These are phyloP conservation scores for Phyllosticta citriasiana DNA, from an alignment of 2,329 filamentous ascomycete genomes.

Conservation along the genomic window DNA sequence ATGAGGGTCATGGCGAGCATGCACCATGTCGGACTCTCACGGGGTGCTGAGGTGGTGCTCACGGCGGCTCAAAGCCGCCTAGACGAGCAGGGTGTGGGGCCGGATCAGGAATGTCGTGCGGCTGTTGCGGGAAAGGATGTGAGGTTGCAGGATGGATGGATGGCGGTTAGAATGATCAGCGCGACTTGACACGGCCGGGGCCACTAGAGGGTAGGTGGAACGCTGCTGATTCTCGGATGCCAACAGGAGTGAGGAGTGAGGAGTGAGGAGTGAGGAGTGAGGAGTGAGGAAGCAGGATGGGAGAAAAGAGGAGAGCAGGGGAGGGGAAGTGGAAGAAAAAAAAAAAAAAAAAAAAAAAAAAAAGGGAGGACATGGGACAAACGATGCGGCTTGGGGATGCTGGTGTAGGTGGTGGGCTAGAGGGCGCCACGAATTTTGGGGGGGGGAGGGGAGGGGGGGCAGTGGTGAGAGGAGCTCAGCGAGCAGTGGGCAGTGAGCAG, in stretches of 20 bases:
- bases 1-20: slow-evolving; percentile 3
- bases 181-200: not conserved
- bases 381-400: not conserved
- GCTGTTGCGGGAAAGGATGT: not conserved
- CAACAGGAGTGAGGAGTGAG: not conserved
- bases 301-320: not conserved
- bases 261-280: not conserved
- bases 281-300: not conserved
- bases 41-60: not conserved
- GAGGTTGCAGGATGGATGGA: slow-evolving; percentile 2
- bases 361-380: not conserved
- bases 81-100: slow-evolving; percentile 4
- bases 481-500: no score
- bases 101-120: slow-evolving; percentile 8
- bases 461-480: no score
- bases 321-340: no score
- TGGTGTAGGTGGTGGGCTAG: not conserved
- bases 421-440: no score
- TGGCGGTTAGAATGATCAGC: not conserved
- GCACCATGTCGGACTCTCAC: slow-evolving; percentile 1
- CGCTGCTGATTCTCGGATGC: not conserved
- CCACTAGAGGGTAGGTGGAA: not conserved
- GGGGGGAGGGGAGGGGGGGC: no score
- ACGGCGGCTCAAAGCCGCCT: slow-evolving; percentile 4
- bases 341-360: no score